phyloP scores from a whole-genome alignment of 2,329 filamentous ascomycete species.

The Claviceps sp. region DNA sequence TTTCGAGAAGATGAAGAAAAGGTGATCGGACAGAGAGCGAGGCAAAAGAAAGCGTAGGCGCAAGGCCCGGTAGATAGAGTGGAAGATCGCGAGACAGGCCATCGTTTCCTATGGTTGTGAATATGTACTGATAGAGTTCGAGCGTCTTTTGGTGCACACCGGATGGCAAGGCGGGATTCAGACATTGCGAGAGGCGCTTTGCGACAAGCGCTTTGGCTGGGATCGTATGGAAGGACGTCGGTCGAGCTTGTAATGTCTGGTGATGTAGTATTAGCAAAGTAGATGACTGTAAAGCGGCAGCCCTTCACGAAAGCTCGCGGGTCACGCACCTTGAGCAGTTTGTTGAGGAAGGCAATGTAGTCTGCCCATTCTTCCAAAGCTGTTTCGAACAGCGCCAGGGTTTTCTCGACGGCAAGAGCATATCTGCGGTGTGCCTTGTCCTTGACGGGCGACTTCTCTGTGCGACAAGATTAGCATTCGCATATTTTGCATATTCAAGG shows the following conservation, averaged over 20 bases:
- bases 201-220: constrained; percentile 75
- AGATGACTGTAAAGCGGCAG: not conserved
- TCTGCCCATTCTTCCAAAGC: constrained; percentile 97
- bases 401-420: constrained; percentile 74
- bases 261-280: constrained; percentile 1
- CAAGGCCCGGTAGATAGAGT: constrained; percentile 80
- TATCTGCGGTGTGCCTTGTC: constrained; percentile 74
- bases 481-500: not conserved
- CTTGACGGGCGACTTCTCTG: constrained; percentile 43
- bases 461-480: constrained; percentile 2
- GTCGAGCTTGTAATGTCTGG: constrained; percentile 78
- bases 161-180: constrained; percentile 84
- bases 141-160: constrained; percentile 96
- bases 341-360: constrained; percentile 92
- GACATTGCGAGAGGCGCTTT: constrained; percentile 85
- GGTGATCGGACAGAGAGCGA: constrained; percentile 80
- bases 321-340: constrained; percentile 63
- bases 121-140: constrained; percentile 85
- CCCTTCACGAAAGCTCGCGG: not conserved
- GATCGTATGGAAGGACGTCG: constrained; percentile 55
- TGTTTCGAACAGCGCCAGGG: constrained; percentile 80
- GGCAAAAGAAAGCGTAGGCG: constrained; percentile 83
- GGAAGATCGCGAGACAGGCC: constrained; percentile 69
- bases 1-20: constrained; percentile 74
- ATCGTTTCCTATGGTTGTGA: constrained; percentile 70